Conservation (phyloP, 164 flowering plant genomes). For the Vitis rupestris region DNA sequence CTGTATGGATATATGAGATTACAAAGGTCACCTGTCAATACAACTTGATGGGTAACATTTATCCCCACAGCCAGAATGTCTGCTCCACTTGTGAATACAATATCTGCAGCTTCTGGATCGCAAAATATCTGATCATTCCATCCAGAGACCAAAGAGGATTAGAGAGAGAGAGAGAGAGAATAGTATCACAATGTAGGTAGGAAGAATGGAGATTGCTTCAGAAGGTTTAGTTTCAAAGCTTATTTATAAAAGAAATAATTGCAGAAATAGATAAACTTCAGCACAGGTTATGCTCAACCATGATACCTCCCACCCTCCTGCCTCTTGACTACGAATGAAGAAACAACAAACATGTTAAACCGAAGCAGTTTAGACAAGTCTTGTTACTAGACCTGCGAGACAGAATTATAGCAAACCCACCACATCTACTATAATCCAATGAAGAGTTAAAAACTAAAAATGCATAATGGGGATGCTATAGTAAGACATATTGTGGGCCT, state of each 20-base stretch:
- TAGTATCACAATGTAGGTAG: background rate
- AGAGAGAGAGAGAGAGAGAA: slow-evolving; percentile 3
- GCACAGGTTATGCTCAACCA: no score
- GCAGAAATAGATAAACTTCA: no score
- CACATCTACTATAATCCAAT: no score
- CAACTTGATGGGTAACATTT: slow-evolving; percentile 92
- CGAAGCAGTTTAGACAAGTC: no score
- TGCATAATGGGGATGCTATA: background rate
- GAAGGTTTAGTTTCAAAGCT: background rate
- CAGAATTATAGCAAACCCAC: no score
- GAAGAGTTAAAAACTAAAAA: no score
- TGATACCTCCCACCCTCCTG: no score
- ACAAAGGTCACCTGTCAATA: slow-evolving; percentile 58
- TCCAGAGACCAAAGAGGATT: background rate
- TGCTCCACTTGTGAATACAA: slow-evolving; percentile 91
- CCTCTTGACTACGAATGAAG: no score
- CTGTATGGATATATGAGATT: background rate
- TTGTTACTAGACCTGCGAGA: no score
- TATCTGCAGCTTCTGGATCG: slow-evolving; percentile 97
- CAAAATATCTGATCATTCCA: slow-evolving; percentile 63
- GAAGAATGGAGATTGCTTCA: background rate
- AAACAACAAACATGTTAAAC: no score
- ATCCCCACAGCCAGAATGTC: slow-evolving; percentile 83
- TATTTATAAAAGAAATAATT: no score
- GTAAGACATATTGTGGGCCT: background rate